Conservation (phyloP, 2,329 filamentous ascomycete genomes). For the Aspergillus brunneoviolaceus region DNA sequence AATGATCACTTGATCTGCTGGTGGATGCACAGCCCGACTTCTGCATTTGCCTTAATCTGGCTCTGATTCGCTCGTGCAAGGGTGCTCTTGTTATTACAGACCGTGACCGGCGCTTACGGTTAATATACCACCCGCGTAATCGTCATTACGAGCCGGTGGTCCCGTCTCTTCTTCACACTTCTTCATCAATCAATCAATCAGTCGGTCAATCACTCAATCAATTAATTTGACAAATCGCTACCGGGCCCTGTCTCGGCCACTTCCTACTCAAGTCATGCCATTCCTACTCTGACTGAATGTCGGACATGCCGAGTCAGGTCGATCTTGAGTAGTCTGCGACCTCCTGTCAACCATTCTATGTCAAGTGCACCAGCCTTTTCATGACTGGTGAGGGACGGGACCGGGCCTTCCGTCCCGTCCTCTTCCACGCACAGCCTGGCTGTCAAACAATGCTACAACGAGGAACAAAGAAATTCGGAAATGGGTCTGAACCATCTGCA, state of each 20-base stretch:
- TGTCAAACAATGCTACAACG: not conserved
- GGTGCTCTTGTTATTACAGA: conserved; percentile 19
- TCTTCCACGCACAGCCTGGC: conserved; percentile 16
- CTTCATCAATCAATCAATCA: not conserved
- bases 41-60: conserved; percentile 10
- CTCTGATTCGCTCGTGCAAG: conserved; percentile 17
- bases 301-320: not conserved
- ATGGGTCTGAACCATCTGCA: conserved; percentile 1
- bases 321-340: not conserved
- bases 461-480: conserved; percentile 7
- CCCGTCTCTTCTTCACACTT: conserved; percentile 11
- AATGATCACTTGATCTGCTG: conserved; percentile 60
- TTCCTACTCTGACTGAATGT: not conserved
- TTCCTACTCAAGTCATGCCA: not conserved
- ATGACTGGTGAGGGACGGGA: conserved; percentile 22
- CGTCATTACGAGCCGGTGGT: conserved; percentile 24
- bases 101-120: conserved; percentile 28
- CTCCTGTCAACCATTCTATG: conserved; percentile 16
- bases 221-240: conserved; percentile 5
- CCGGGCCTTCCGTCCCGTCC: conserved; percentile 40
- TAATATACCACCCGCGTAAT: conserved; percentile 31
- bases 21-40: conserved; percentile 31
- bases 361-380: conserved; percentile 3
- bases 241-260: conserved; percentile 5
- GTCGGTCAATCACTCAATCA: conserved; percentile 1